Base-by-base conservation (phyloP, 2,329 filamentous ascomycete genomes). In the Claviceps sp. region DNA sequence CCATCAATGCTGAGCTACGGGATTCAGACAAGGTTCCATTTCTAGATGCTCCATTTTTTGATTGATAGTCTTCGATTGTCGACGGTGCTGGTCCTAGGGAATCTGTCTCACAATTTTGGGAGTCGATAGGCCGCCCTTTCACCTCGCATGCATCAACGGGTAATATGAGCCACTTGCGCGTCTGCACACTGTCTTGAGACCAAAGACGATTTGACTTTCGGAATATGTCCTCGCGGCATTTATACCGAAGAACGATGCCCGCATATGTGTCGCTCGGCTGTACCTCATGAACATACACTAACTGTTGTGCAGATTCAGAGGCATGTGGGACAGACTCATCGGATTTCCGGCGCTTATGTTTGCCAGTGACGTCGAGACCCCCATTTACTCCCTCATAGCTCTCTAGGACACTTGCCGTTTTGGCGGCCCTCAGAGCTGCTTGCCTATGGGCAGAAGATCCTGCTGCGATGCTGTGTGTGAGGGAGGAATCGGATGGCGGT, bases 231-330 rank as follows among this genome's bases (percentile, higher is more conserved):
- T 89, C 82, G 56, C 87, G 81, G 65, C 91, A 97, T 60, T 87
- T 85, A 68, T 94, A 98, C 60, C 84, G 87, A 57, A 98, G 83
- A 50, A 93, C 85, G 49, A 98, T 82, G 2, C 93, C 91, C 1
- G 90, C 89, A 59, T 97, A 82, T 1, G 89, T 97, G 68, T 98
- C 93, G 45, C 79, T 79, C 14, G 84, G 79, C 59, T 84, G 78
- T 17, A 97, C 88, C 60, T 85, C 82, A 68, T 98, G 93, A 50
- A 97, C 75, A 66, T 97, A 98, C 17, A 91, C 90, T 56, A 97
- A 71, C 22, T 88, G 86, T 58, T 94, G 85, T 59, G 81, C 77
- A 48, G 81, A 75, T 38, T 85, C 81, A 38, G 81, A 75, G 49
- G 82, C 77, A 10, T 64, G 56, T 34, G 65, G 58, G 30, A 65